Evolutionary conservation across 2,329 filamentous ascomycete species (phyloP).

Genomic region (Thielaviopsis ethacetica): DNA sequence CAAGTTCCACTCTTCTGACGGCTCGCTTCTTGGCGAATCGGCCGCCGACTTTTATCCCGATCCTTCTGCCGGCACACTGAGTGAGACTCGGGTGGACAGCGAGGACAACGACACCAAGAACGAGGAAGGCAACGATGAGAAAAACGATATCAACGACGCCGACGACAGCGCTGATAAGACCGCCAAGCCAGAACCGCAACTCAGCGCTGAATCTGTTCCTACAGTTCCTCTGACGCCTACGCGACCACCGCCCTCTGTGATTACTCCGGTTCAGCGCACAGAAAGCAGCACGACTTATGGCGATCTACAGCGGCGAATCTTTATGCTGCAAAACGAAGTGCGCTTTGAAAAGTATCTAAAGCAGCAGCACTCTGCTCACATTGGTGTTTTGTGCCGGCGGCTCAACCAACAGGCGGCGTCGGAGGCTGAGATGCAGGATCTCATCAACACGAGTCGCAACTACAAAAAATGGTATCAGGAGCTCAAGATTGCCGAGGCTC

Average conservation of each 20-base stretch:
- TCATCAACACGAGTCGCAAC: conserved; percentile 60
- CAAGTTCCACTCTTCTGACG: conserved; percentile 13
- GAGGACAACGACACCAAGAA: not conserved
- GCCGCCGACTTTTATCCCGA: not conserved
- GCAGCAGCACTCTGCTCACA: conserved; percentile 66
- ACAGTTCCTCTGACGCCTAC: not conserved
- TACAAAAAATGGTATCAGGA: conserved; percentile 58
- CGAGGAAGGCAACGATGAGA: no score
- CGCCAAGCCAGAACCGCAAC: not conserved
- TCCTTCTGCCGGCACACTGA: not conserved
- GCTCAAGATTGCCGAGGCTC: conserved; percentile 51
- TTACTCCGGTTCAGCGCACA: not conserved
- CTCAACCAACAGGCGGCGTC: conserved; percentile 62
- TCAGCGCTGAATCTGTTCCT: not conserved
- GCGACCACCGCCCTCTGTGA: not conserved
- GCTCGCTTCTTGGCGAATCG: conserved; percentile 7
- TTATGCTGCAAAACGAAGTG: conserved; percentile 61
- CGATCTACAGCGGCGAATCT: conserved; percentile 51
- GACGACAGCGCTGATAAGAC: not conserved
- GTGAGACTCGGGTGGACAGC: not conserved
- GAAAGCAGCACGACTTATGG: not conserved
- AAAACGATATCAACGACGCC: no score
- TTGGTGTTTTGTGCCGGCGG: conserved; percentile 59
- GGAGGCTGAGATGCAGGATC: conserved; percentile 67
- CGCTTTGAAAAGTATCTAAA: conserved; percentile 75